These are phyloP conservation scores for Quercus tomentella DNA, from an alignment of 331 rosid species.

Conservation along the genomic window DNA sequence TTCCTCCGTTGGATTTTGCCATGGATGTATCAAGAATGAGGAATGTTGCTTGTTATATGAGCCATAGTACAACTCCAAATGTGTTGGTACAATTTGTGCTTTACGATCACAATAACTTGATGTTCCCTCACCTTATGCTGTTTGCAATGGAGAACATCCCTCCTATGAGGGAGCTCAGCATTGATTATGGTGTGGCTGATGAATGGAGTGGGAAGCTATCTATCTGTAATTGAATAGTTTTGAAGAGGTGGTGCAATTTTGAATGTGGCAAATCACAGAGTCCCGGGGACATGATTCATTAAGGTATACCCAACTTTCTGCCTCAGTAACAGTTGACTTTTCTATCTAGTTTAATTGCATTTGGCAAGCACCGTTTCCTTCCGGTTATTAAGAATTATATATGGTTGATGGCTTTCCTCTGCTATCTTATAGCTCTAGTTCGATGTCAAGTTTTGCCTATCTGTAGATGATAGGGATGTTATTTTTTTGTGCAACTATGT, in stretches of 20 bases:
- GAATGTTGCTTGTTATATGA: conserved; percentile 90
- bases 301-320: conserved; percentile 48
- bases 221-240: conserved; percentile 59
- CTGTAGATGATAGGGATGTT: conserved; percentile 11
- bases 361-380: conserved; percentile 4
- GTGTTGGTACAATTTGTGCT: conserved; percentile 84
- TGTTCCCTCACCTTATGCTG: conserved; percentile 97
- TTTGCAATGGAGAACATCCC: conserved; percentile 97
- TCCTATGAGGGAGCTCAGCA: conserved; percentile 95
- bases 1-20: conserved; percentile 91
- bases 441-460: not conserved
- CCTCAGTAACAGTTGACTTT: conserved; percentile 2
- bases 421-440: not conserved
- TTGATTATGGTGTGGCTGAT: conserved; percentile 89
- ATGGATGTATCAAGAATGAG: conserved; percentile 92
- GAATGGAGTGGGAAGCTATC: conserved; percentile 73
- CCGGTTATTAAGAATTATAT: not conserved
- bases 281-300: conserved; percentile 23
- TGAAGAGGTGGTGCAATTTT: conserved; percentile 25
- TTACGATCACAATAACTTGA: conserved; percentile 84
- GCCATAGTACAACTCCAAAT: conserved; percentile 80
- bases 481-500: conserved; percentile 18
- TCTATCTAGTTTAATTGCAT: not conserved
- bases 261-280: conserved; percentile 33
- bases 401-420: not conserved